Evolutionary conservation across 257 asterid genomes (phyloP).

Genomic region (Ehretia macrophylla): DNA sequence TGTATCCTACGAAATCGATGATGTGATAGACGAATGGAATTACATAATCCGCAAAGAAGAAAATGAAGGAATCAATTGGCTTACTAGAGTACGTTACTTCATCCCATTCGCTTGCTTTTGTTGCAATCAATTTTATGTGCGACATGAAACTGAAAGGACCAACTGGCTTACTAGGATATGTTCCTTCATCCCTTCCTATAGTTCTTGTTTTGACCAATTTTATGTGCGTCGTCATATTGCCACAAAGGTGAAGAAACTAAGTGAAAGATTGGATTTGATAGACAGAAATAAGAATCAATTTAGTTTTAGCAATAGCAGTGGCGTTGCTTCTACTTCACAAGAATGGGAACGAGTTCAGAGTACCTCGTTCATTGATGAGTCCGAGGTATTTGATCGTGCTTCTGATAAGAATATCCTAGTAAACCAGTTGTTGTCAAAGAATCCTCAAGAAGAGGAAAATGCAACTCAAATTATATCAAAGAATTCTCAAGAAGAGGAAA

Average conservation of each 20-base stretch:
- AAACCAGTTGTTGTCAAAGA: slow-evolving; percentile 12
- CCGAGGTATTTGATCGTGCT: no score
- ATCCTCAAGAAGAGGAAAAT: background rate
- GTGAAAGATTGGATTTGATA: slow-evolving; percentile 9
- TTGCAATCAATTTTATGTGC: no score
- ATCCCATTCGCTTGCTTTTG: no score
- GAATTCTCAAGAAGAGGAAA: background rate
- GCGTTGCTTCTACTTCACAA: background rate
- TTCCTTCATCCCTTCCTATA: no score
- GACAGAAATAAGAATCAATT: slow-evolving; percentile 13
- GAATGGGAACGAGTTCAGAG: slow-evolving; percentile 4
- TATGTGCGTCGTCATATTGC: slow-evolving; percentile 10
- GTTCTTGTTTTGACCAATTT: background rate
- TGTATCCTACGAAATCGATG: no score
- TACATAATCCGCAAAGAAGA: no score
- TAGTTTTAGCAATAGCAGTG: background rate
- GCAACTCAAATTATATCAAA: no score
- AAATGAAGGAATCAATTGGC: no score
- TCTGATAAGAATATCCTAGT: background rate
- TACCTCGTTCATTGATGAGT: slow-evolving; percentile 7
- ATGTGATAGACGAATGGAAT: no score
- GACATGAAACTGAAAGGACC: no score
- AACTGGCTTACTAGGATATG: no score
- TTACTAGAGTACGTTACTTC: no score
- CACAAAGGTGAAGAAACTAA: slow-evolving; percentile 12